A percentile compares a stretch with the other conserved stretches of the same genome.
These are phyloP conservation scores for Purshia tridentata DNA, from an alignment of 306 rosid species.

Conservation along the genomic window DNA sequence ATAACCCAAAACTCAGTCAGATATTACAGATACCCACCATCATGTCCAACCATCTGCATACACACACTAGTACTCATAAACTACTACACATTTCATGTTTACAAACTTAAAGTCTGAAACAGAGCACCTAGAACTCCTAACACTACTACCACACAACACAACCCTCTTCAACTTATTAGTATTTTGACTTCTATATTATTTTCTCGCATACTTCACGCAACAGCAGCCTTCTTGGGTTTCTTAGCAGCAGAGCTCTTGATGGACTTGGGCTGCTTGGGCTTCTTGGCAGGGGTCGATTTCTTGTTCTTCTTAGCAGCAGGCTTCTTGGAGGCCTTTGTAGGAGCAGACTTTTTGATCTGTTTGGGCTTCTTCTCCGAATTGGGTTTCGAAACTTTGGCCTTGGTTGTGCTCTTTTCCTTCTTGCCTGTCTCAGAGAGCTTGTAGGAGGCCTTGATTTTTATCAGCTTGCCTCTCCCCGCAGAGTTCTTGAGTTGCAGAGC, in stretches of 20 bases:
- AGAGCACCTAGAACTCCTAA: constrained; percentile 1
- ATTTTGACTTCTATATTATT: not conserved
- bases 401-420: constrained; percentile 18
- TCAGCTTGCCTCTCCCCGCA: constrained; percentile 57
- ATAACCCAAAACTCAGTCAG: not conserved
- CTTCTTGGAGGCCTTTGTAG: constrained; percentile 19
- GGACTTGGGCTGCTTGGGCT: constrained; percentile 78
- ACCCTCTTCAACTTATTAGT: constrained; percentile 1
- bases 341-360: not conserved
- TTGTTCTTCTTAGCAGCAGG: constrained; percentile 41
- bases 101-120: not conserved
- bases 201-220: constrained; percentile 15
- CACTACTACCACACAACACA: not conserved
- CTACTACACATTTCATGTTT: not conserved
- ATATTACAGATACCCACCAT: constrained; percentile 1
- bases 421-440: constrained; percentile 48
- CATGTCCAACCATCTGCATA: not conserved
- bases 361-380: constrained; percentile 20
- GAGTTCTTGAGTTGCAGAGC: constrained; percentile 79
- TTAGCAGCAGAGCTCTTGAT: constrained; percentile 55
- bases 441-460: constrained; percentile 80
- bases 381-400: constrained; percentile 17
- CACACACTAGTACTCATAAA: not conserved
- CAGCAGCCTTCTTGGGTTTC: constrained; percentile 49
- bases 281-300: constrained; percentile 48